Evolutionary conservation across 352 stramenopile species (phyloP).

Genomic region (Pythium vanterpoolii): DNA sequence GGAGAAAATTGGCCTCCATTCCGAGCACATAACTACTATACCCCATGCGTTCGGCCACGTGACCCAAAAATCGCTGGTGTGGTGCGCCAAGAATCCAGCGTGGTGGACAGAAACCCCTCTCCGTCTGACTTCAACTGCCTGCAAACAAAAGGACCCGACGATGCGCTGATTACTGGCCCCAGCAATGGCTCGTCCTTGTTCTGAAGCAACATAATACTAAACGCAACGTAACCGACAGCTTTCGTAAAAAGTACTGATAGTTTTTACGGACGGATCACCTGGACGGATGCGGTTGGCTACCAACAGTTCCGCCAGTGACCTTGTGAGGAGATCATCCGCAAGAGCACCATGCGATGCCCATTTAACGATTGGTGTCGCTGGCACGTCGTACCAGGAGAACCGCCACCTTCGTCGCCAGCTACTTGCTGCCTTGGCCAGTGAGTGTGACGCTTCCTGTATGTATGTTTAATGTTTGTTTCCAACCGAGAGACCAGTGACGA

Average conservation of each 20-base stretch:
- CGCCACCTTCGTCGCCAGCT: not conserved
- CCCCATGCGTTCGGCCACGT: no score
- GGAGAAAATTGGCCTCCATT: not conserved
- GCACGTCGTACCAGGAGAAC: not conserved
- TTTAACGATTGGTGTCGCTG: not conserved
- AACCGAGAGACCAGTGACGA: constrained; percentile 58
- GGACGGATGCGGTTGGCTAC: constrained; percentile 1
- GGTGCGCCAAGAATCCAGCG: not conserved
- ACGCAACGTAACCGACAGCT: constrained; percentile 5
- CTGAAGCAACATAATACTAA: constrained; percentile 1
- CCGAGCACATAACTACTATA: not conserved
- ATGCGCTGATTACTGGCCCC: constrained; percentile 1
- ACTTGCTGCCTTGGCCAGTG: not conserved
- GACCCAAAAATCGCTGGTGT: no score
- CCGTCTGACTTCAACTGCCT: constrained; percentile 10
- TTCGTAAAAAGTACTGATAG: constrained; percentile 7
- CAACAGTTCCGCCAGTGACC: constrained; percentile 16
- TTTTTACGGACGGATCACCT: constrained; percentile 25
- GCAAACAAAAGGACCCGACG: not conserved
- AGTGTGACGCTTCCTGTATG: not conserved
- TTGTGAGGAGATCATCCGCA: not conserved
- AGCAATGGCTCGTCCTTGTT: constrained; percentile 9
- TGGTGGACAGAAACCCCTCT: not conserved
- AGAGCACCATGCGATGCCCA: not conserved
- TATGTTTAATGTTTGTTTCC: not conserved